Evolutionary conservation across 345 rosid genomes (phyloP), one percentile per base, ranked within the genome.

Genomic region (Kernera saxatilis): DNA sequence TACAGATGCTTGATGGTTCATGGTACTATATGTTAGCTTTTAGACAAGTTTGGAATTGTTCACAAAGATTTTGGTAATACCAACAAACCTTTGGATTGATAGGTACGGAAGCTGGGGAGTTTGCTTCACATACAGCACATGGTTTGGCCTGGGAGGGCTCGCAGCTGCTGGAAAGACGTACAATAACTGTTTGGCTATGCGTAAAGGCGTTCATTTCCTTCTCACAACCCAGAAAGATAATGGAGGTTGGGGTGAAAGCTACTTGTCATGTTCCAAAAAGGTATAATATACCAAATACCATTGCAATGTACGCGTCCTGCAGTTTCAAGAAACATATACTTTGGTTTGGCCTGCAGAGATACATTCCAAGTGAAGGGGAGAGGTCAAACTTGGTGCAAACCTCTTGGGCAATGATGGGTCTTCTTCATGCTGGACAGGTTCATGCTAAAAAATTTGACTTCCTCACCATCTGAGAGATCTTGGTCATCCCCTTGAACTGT

Each of bases 101-200:
- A 77, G 80, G 80, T 77, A 77, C 12, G 81, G 81, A 67, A 77
- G 63, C 53, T 77, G 81, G 81, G 77, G 81, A 60, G 74, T 77
- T 43, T 77, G 81, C 41, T 77, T 77, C 70, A 72, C 66, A 36
- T 77, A 77, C 60, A 53, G 77, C 60, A 54, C 81, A 54, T 77
- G 77, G 77, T 77, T 77, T 68, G 70, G 53, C 35, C 52, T 77
- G 10, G 81, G 69, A 72, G 81, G 77, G 41, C 74, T 77, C 0
- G 70, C 77, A 54, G 77, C 81, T 51, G 77, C 74, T 44, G 81
- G 81, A 19, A 77, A 72, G 74, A 72, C 74, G 4, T 77, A 44
- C 29, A 5, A 49, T 36, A 77, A 72, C 70, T 77, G 74, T 59
- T 52, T 67, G 33, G 77, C 74, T 61, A 59, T 72, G 64, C 74